These are phyloP conservation scores for Saccharomycopsis oosterbeekiorum DNA, from an alignment of 805 yeast species.

Conservation along the genomic window DNA sequence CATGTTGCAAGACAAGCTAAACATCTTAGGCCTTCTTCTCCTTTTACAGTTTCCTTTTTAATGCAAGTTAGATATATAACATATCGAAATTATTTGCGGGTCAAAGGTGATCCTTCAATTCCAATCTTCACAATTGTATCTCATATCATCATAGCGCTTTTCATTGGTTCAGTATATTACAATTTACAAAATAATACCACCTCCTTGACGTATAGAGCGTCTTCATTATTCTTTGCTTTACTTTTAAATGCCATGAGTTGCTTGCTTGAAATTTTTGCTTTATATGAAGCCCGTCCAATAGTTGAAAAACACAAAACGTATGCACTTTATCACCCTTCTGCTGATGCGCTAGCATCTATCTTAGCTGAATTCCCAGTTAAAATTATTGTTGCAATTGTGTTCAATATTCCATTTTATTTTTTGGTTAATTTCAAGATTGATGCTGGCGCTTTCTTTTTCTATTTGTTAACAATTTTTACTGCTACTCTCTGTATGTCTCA, in stretches of 20 bases:
- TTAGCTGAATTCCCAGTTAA: slow-evolving; percentile 45
- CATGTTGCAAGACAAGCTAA: slow-evolving; percentile 45
- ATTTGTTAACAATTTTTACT: slow-evolving; percentile 32
- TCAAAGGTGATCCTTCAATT: slow-evolving; percentile 40
- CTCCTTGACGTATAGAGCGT: slow-evolving; percentile 46
- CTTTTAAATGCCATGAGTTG: slow-evolving; percentile 55
- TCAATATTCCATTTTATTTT: slow-evolving; percentile 43
- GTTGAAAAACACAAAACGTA: slow-evolving; percentile 50
- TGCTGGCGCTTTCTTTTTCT: slow-evolving; percentile 48
- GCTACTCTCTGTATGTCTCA: slow-evolving; percentile 37
- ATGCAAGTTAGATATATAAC: slow-evolving; percentile 43
- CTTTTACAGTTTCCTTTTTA: slow-evolving; percentile 41
- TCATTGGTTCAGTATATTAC: slow-evolving; percentile 50
- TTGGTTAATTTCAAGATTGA: slow-evolving; percentile 42
- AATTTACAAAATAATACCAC: slow-evolving; percentile 34
- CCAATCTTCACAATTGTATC: slow-evolving; percentile 34
- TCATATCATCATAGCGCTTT: slow-evolving; percentile 43
- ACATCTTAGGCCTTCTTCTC: slow-evolving; percentile 35
- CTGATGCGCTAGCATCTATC: slow-evolving; percentile 47
- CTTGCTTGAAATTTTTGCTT: slow-evolving; percentile 44
- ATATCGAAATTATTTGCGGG: slow-evolving; percentile 39
- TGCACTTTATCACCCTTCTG: slow-evolving; percentile 50
- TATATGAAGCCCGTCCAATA: slow-evolving; percentile 46
- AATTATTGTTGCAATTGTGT: slow-evolving; percentile 32
- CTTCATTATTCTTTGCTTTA: slow-evolving; percentile 59